phyloP scores from a whole-genome alignment of 2,329 filamentous ascomycete genomes.

The Pochonia chlamydosporia region DNA sequence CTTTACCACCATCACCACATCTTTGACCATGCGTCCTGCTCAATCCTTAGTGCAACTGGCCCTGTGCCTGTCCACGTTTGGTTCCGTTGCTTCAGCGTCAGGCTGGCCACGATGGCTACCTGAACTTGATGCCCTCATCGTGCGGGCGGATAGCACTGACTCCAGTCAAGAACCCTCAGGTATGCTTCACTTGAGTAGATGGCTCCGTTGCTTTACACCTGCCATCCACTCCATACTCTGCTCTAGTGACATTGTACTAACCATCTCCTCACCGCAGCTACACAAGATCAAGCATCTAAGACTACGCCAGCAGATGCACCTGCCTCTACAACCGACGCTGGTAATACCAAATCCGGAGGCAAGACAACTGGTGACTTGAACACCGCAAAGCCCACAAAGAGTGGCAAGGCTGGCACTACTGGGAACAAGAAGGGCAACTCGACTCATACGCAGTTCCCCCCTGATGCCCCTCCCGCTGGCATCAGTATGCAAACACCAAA shows the following conservation, averaged over 20 bases:
- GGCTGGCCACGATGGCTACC: slow-evolving; percentile 54
- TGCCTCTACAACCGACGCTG: slow-evolving; percentile 1
- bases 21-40: slow-evolving; percentile 38
- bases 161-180: slow-evolving; percentile 8
- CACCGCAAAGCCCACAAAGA: slow-evolving; percentile 25
- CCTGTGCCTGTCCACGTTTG: slow-evolving; percentile 43
- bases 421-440: slow-evolving; percentile 19
- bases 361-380: slow-evolving; percentile 33
- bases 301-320: neutral
- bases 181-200: slow-evolving; percentile 5
- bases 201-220: neutral
- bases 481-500: slow-evolving; percentile 49
- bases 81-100: slow-evolving; percentile 43
- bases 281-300: neutral
- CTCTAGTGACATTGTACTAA: neutral
- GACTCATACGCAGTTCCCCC: slow-evolving; percentile 36
- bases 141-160: slow-evolving; percentile 35
- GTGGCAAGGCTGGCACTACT: slow-evolving; percentile 11
- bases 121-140: slow-evolving; percentile 45
- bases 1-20: neutral
- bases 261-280: neutral
- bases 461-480: slow-evolving; percentile 41
- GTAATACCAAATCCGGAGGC: slow-evolving; percentile 11
- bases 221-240: neutral
- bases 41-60: slow-evolving; percentile 41